Conservation (phyloP, 192 early-diverging fungal species). For the Entomortierella lignicola region DNA sequence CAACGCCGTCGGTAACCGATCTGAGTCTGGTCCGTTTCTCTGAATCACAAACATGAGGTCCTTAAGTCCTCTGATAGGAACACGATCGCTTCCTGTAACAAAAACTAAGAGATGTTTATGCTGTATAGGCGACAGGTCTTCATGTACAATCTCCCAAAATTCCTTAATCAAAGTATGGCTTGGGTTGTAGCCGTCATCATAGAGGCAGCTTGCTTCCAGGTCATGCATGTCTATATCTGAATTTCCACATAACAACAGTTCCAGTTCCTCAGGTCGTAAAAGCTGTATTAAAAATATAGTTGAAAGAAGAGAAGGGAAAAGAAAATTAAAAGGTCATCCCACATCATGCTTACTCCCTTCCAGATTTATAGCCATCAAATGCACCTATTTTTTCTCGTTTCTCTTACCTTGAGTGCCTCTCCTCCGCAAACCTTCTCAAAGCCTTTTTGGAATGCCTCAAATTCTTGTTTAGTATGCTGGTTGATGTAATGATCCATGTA, state of each 20-base stretch:
- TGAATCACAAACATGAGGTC: constrained; percentile 92
- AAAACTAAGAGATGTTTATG: constrained; percentile 84
- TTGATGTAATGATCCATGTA: constrained; percentile 78
- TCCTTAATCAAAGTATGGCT: constrained; percentile 76
- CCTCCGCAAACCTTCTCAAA: constrained; percentile 81
- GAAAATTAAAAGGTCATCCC: too few relatives aligned
- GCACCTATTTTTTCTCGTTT: too few relatives aligned
- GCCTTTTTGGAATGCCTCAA: constrained; percentile 81
- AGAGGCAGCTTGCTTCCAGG: constrained; percentile 76
- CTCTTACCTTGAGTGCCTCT: constrained; percentile 65
- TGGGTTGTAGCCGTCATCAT: constrained; percentile 86
- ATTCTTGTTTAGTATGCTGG: constrained; percentile 68
- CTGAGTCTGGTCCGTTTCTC: constrained; percentile 92
- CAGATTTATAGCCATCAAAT: too few relatives aligned
- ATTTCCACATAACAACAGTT: constrained; percentile 76
- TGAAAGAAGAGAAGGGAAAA: neutral
- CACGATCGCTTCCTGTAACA: constrained; percentile 92
- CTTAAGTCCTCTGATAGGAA: constrained; percentile 85
- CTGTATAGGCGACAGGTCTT: constrained; percentile 65
- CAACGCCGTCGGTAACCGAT: constrained; percentile 86
- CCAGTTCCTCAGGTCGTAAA: constrained; percentile 74
- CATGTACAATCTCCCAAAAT: constrained; percentile 89
- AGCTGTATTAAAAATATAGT: constrained; percentile 44
- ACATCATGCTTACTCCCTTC: too few relatives aligned
- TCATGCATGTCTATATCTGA: constrained; percentile 74